Conservation (phyloP, 78 protist species). For the Polysphondylium violaceum region DNA sequence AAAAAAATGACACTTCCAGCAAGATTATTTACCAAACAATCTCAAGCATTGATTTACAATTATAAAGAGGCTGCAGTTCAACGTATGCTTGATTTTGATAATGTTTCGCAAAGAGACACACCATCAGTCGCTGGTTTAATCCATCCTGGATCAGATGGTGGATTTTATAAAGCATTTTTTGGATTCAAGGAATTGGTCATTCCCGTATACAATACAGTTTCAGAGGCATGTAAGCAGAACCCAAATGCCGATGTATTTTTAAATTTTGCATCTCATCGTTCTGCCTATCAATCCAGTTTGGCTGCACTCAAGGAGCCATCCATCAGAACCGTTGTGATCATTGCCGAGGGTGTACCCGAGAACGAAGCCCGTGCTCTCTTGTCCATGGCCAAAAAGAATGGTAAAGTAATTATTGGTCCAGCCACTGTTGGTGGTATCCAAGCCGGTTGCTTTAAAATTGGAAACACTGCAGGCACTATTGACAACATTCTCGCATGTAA, state of each 20-base stretch:
- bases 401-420: slow-evolving; percentile 94
- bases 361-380: slow-evolving; percentile 81
- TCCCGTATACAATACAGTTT: slow-evolving; percentile 84
- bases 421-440: slow-evolving; percentile 97
- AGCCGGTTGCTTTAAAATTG: slow-evolving; percentile 95
- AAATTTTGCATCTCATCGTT: slow-evolving; percentile 95
- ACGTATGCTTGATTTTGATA: slow-evolving; percentile 97
- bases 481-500: slow-evolving; percentile 95
- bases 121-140: slow-evolving; percentile 95
- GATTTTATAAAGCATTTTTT: slow-evolving; percentile 92
- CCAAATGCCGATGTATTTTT: slow-evolving; percentile 90
- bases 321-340: slow-evolving; percentile 84
- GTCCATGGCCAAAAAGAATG: slow-evolving; percentile 59
- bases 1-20: slow-evolving; percentile 42
- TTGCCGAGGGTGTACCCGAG: slow-evolving; percentile 98
- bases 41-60: slow-evolving; percentile 75
- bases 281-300: slow-evolving; percentile 87
- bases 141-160: slow-evolving; percentile 86
- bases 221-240: slow-evolving; percentile 77
- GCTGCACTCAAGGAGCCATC: slow-evolving; percentile 88
- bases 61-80: slow-evolving; percentile 82
- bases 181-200: slow-evolving; percentile 92
- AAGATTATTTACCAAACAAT: slow-evolving; percentile 64
- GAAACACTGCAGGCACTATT: slow-evolving; percentile 96
- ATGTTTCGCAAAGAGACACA: slow-evolving; percentile 84